Percentiles rank a stretch among this genome's conserved stretches.
Conservation (phyloP, 306 rosid genomes). For the Cucurbita moschata region DNA sequence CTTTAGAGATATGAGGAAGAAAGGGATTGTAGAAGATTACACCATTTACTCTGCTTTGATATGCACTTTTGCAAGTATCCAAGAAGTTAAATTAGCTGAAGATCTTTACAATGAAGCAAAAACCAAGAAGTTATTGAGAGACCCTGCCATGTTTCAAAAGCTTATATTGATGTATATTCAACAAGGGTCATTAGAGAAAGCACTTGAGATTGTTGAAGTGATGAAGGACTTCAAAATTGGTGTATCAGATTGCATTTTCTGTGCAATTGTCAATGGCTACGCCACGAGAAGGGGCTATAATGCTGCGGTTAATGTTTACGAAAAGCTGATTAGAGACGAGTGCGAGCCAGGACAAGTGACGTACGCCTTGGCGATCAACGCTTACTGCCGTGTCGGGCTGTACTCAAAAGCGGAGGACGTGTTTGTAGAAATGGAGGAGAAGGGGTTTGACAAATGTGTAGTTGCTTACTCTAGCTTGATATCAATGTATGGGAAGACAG, state of each 20-base stretch:
- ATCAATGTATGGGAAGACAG: constrained; percentile 59
- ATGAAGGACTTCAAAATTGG: constrained; percentile 35
- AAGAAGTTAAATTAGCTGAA: constrained; percentile 31
- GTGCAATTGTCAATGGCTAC: constrained; percentile 52
- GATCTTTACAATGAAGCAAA: constrained; percentile 37
- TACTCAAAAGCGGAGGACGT: constrained; percentile 34
- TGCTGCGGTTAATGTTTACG: constrained; percentile 26
- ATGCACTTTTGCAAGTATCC: constrained; percentile 31
- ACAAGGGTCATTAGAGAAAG: constrained; percentile 39
- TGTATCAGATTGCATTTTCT: constrained; percentile 45
- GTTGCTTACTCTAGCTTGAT: constrained; percentile 68
- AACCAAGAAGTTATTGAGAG: constrained; percentile 26
- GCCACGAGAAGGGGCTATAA: constrained; percentile 33
- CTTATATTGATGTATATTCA: constrained; percentile 57
- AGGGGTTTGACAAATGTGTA: constrained; percentile 51
- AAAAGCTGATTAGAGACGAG: constrained; percentile 27
- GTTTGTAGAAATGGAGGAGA: constrained; percentile 44
- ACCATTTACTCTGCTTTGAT: constrained; percentile 43
- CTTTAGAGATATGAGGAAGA: constrained; percentile 26
- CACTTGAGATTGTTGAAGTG: constrained; percentile 31
- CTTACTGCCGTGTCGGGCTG: constrained; percentile 39
- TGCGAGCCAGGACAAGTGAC: constrained; percentile 66
- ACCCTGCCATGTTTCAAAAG: constrained; percentile 37
- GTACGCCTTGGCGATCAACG: constrained; percentile 47
- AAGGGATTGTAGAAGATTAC: constrained; percentile 22